A percentile compares a stretch with the other conserved stretches of the same genome.
These are phyloP conservation scores for Cardamine resedifolia DNA, from an alignment of 345 rosid genomes.

Conservation along the genomic window DNA sequence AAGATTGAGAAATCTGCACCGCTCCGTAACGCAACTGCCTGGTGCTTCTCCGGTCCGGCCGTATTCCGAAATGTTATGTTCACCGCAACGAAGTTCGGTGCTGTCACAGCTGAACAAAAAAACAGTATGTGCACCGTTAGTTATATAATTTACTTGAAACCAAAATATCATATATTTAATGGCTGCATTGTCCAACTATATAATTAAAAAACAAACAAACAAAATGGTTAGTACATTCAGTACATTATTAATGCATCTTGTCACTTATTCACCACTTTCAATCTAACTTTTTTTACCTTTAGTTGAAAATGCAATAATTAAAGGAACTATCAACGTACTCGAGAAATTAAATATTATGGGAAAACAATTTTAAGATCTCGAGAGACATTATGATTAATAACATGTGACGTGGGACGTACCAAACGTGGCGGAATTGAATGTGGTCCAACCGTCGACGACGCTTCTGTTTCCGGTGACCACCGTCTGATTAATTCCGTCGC, in stretches of 20 bases:
- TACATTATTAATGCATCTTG: conserved; percentile 18
- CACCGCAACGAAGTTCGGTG: conserved; percentile 75
- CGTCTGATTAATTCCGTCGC: conserved; percentile 85
- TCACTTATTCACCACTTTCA: conserved; percentile 19
- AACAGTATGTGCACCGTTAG: too few relatives aligned
- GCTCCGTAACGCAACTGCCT: conserved; percentile 81
- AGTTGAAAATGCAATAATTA: conserved; percentile 24
- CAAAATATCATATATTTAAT: neutral
- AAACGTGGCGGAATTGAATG: conserved; percentile 88
- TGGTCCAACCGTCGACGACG: conserved; percentile 86
- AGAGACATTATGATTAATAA: conserved; percentile 14
- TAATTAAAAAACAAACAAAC: neutral
- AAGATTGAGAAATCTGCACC: conserved; percentile 82
- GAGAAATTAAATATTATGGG: conserved; percentile 8
- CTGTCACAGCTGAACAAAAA: conserved; percentile 64
- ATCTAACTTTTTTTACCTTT: conserved; percentile 18
- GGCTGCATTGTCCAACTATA: neutral
- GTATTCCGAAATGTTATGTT: conserved; percentile 86
- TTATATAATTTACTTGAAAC: neutral
- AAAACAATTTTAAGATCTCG: conserved; percentile 11
- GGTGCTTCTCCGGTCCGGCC: conserved; percentile 83
- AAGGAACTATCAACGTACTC: conserved; percentile 16
- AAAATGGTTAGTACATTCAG: conserved; percentile 4
- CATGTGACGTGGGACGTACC: conserved; percentile 39
- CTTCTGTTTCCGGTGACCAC: conserved; percentile 83